Evolutionary conservation across 352 stramenopile species (phyloP), one percentile per base, ranked within the genome.

Genomic region (Globisporangium barbulae): DNA sequence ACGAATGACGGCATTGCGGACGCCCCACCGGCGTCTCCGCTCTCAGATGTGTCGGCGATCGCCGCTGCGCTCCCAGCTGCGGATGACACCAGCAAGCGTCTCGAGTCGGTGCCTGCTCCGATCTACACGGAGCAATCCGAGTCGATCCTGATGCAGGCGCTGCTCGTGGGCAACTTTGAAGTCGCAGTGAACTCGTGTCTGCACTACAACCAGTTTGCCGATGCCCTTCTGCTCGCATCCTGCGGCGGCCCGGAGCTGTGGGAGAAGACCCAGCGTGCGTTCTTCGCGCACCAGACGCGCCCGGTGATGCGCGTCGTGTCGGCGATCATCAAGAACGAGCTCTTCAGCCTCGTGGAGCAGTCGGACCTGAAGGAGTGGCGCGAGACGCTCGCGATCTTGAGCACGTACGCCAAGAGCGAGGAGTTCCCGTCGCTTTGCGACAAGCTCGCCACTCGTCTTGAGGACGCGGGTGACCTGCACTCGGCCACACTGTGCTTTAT

Each of bases 111-210:
- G 7, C 74, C 83, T 0, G 69, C 75, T 6, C 85, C 88, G 37
- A 70, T 91, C 44, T 96, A 94, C 73, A 96, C 91, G 13, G 82
- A 92, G 63, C 79, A 96, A 57, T 98, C 94, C 15, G 93, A 98
- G 66, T 91, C 75, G 54, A 91, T 87, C 21, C 79, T 99, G 41
- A 98, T 98, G 81, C 81, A 98, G 69, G 93, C 97, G 2, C 75
- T 99, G 22, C 74, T 99, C 8, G 96, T 99, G 6, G 97, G 97
- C 42, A 98, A 99, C 77, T 99, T 99, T 68, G 95, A 98, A 66
- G 93, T 97, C 6, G 97, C 97, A 0, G 97, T 99, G 12, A 97
- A 99, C 73, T 97, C 86, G 72, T 99, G 97, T 61, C 88, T 99
- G 62, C 81, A 87, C 42, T 97, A 98, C 67, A 96, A 97, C 44